Conservation (phyloP, 2,329 filamentous ascomycete genomes). For the Scedosporium aurantiacum region DNA sequence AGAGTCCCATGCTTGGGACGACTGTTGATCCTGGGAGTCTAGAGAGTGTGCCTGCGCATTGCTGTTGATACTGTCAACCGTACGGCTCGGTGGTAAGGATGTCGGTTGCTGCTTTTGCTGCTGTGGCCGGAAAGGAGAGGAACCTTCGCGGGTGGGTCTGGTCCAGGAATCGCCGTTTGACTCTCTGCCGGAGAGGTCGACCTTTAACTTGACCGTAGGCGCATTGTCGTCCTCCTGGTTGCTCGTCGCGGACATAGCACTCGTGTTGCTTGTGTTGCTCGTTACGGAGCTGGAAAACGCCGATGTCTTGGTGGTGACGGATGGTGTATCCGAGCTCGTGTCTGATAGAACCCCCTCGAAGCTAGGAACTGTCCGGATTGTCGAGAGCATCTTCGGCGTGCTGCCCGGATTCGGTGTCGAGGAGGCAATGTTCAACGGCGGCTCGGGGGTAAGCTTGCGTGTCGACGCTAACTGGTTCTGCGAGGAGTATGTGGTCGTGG, state of each 20-base stretch:
- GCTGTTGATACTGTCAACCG: not conserved
- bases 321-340: slow-evolving; percentile 27
- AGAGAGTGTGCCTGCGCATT: not conserved
- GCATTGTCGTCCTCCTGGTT: slow-evolving; percentile 22
- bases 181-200: slow-evolving; percentile 11
- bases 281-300: slow-evolving; percentile 45
- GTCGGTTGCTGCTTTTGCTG: not conserved
- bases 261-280: slow-evolving; percentile 42
- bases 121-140: not conserved
- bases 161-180: slow-evolving; percentile 16
- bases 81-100: not conserved
- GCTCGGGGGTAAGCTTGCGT: not conserved
- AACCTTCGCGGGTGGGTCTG: slow-evolving; percentile 8
- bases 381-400: slow-evolving; percentile 15
- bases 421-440: not conserved
- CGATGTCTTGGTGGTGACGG: slow-evolving; percentile 30
- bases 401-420: not conserved
- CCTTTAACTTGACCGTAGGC: slow-evolving; percentile 25
- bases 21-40: slow-evolving; percentile 14
- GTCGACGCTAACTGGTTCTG: not conserved
- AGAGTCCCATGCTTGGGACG: slow-evolving; percentile 41
- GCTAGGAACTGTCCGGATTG: slow-evolving; percentile 47
- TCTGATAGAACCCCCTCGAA: slow-evolving; percentile 36
- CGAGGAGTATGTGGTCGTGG: not conserved
- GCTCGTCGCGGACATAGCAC: slow-evolving; percentile 31